Conservation (phyloP, 345 rosid species). For the Leavenworthia alabamica region DNA sequence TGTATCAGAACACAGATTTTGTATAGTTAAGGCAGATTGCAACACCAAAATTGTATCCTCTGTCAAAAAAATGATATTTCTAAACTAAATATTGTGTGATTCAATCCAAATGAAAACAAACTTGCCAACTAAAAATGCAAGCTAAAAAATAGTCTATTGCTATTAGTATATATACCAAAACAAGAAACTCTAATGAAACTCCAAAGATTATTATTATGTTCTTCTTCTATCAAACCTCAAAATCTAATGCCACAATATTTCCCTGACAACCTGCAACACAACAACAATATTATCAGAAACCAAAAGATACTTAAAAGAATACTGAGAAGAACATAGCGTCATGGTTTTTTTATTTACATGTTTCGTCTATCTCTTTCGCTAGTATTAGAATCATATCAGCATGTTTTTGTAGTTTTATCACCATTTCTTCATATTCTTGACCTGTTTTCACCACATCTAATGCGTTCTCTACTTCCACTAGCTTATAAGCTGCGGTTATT, state of each 20-base stretch:
- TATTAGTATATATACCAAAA: constrained; percentile 27
- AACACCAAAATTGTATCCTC: too few species aligned
- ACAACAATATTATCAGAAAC: constrained; percentile 7
- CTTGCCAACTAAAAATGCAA: too few species aligned
- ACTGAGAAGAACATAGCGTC: neutral
- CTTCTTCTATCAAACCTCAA: constrained; percentile 8
- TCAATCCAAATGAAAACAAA: too few species aligned
- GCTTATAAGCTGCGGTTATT: constrained; percentile 49
- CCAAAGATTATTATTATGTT: constrained; percentile 19
- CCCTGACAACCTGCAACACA: constrained; percentile 25
- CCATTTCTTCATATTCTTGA: constrained; percentile 47
- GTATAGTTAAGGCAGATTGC: too few species aligned
- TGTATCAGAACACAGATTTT: too few species aligned
- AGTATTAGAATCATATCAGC: constrained; percentile 48
- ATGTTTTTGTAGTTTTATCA: constrained; percentile 39
- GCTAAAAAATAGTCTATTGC: too few species aligned
- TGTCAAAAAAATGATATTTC: too few species aligned
- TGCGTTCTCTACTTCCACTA: constrained; percentile 64
- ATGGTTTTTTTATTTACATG: constrained; percentile 14
- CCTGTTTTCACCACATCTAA: constrained; percentile 46
- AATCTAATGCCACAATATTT: neutral
- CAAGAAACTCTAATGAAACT: neutral
- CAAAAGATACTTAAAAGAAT: neutral
- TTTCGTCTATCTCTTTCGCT: constrained; percentile 37
- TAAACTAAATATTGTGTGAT: too few species aligned